Conservation (phyloP, 2,329 filamentous ascomycete species). For the Bertia moriformis region DNA sequence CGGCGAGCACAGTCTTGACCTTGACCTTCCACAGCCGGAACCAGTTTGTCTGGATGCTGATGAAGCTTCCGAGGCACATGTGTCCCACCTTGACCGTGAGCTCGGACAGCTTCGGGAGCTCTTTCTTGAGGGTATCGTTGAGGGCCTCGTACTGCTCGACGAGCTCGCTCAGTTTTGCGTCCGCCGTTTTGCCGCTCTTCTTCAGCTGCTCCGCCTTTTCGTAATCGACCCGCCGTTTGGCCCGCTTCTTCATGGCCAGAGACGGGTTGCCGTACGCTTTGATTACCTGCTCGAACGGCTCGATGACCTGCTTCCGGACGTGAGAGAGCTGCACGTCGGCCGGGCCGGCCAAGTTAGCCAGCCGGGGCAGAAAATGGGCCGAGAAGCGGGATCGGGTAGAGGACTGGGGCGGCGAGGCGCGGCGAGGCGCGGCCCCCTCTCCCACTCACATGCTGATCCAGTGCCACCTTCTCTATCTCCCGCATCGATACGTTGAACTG, state of each 20-base stretch:
- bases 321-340: constrained; percentile 34
- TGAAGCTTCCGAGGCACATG: constrained; percentile 40
- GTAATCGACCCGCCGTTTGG: constrained; percentile 50
- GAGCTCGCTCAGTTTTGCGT: constrained; percentile 45
- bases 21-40: constrained; percentile 68
- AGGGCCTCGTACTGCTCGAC: constrained; percentile 49
- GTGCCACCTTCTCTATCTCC: constrained; percentile 39
- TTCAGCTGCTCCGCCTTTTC: constrained; percentile 43
- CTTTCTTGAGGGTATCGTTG: constrained; percentile 52
- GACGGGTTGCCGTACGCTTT: constrained; percentile 46
- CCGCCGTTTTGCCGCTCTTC: constrained; percentile 46
- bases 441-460: constrained; percentile 45
- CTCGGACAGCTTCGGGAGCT: constrained; percentile 45
- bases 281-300: constrained; percentile 42
- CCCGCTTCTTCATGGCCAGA: constrained; percentile 50
- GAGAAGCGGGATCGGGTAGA: too few species aligned
- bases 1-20: constrained; percentile 59
- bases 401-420: too few species aligned
- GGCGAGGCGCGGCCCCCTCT: too few species aligned
- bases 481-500: constrained; percentile 40
- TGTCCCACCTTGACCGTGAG: constrained; percentile 45
- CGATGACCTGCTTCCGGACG: constrained; percentile 40
- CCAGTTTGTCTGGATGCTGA: constrained; percentile 46
- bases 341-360: too few species aligned
- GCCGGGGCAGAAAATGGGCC: too few species aligned